phyloP scores from a whole-genome alignment of 2,329 filamentous ascomycete species.

The Phyllosticta ampelicida region DNA sequence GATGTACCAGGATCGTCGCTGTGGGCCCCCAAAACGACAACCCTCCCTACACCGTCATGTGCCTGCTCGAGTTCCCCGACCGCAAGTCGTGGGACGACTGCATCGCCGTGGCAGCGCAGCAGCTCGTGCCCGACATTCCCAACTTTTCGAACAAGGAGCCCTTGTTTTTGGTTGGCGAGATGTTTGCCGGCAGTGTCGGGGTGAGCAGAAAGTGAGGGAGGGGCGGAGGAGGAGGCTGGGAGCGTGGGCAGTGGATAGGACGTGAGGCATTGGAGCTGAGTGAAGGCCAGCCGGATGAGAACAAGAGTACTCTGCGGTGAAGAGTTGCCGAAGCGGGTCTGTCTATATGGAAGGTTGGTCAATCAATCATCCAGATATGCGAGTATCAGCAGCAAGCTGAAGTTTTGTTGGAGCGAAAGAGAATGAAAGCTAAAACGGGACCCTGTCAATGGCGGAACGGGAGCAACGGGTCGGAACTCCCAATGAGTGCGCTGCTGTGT shows the following conservation, averaged over 20 bases:
- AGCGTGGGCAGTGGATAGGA: no score
- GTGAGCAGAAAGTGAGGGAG: background rate
- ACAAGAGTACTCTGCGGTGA: no score
- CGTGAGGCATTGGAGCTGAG: background rate
- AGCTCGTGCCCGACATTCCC: constrained; percentile 21
- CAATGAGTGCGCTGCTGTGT: no score
- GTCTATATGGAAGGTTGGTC: no score
- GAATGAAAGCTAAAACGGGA: no score
- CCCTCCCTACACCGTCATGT: constrained; percentile 23
- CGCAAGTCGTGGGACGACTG: constrained; percentile 20
- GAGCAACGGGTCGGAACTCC: no score
- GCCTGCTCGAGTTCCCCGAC: constrained; percentile 22
- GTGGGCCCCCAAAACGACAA: constrained; percentile 8
- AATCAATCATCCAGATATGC: no score
- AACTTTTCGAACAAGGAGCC: constrained; percentile 28
- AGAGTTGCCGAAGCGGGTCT: no score
- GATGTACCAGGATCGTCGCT: constrained; percentile 14
- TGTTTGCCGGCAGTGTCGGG: background rate
- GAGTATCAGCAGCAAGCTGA: no score
- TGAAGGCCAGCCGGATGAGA: no score
- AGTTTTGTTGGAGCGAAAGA: no score
- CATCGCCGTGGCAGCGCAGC: constrained; percentile 13
- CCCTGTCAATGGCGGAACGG: no score
- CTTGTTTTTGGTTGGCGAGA: constrained; percentile 15
- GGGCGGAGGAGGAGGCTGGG: background rate